phyloP scores from a whole-genome alignment of 2,329 filamentous ascomycete genomes.

The Aspergillus neotritici region DNA sequence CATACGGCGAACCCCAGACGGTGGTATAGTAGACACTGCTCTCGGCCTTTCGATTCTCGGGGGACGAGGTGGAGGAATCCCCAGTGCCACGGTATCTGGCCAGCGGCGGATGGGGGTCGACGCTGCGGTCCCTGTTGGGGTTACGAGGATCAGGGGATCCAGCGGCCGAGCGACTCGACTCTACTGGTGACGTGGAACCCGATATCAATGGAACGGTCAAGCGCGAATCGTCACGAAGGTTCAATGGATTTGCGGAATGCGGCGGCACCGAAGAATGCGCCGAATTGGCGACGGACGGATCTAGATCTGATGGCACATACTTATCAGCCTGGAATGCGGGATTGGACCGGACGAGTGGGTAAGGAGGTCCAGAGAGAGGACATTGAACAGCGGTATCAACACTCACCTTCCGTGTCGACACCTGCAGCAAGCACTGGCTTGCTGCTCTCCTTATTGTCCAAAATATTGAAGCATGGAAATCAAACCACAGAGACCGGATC shows the following conservation, averaged over 20 bases:
- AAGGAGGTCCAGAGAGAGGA: slow-evolving; percentile 3
- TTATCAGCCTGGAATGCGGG: slow-evolving; percentile 9
- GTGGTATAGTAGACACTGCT: slow-evolving; percentile 61
- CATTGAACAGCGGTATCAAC: slow-evolving; percentile 7
- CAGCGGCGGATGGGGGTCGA: slow-evolving; percentile 27
- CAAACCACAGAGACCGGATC: slow-evolving; percentile 24
- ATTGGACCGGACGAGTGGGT: slow-evolving; percentile 8
- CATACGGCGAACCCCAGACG: slow-evolving; percentile 90
- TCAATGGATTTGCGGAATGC: slow-evolving; percentile 23
- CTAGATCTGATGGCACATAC: slow-evolving; percentile 30
- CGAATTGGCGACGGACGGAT: slow-evolving; percentile 33
- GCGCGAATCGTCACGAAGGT: slow-evolving; percentile 26
- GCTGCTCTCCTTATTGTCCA: slow-evolving; percentile 41
- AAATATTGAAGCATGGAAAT: slow-evolving; percentile 45
- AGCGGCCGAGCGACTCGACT: slow-evolving; percentile 32
- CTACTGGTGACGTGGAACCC: slow-evolving; percentile 32
- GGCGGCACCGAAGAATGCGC: slow-evolving; percentile 30
- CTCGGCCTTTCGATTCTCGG: slow-evolving; percentile 40
- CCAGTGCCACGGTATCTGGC: slow-evolving; percentile 27
- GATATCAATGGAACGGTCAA: slow-evolving; percentile 27
- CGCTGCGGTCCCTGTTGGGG: slow-evolving; percentile 20
- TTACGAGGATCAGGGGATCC: slow-evolving; percentile 29
- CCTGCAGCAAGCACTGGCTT: slow-evolving; percentile 45
- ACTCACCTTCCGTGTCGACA: slow-evolving; percentile 44
- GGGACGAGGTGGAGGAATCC: slow-evolving; percentile 37